These are phyloP conservation scores for Yamadazyma blattariae DNA, from an alignment of 1,139 yeast species.

Conservation along the genomic window DNA sequence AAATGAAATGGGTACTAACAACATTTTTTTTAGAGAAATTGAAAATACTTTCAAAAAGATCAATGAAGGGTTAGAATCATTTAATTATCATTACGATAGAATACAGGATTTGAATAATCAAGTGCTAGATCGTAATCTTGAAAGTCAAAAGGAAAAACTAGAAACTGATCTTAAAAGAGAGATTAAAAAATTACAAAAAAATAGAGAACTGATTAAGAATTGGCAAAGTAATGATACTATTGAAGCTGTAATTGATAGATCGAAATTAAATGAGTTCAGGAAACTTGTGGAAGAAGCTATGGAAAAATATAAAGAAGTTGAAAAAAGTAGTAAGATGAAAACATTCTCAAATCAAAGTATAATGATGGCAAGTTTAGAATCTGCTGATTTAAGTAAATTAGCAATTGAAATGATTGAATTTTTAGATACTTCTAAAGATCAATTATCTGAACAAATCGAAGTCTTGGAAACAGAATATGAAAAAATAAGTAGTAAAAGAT, in stretches of 20 bases:
- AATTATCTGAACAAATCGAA: constrained; percentile 34
- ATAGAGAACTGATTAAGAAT: constrained; percentile 91
- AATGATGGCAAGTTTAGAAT: constrained; percentile 43
- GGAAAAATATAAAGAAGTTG: constrained; percentile 49
- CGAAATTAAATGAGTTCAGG: constrained; percentile 41
- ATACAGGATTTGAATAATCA: constrained; percentile 39
- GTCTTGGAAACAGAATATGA: constrained; percentile 36
- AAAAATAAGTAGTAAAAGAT: constrained; percentile 38
- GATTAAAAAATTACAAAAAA: constrained; percentile 90
- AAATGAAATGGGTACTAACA: no score
- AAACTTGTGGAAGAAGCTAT: constrained; percentile 46
- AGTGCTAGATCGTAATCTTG: constrained; percentile 66
- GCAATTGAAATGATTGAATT: constrained; percentile 33
- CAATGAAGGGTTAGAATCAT: constrained; percentile 86
- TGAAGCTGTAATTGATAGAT: constrained; percentile 40
- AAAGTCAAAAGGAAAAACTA: constrained; percentile 90
- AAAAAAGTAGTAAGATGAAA: constrained; percentile 43
- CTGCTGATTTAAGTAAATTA: constrained; percentile 31
- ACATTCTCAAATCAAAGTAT: constrained; percentile 48
- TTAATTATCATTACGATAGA: constrained; percentile 49
- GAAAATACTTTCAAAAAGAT: constrained; percentile 95
- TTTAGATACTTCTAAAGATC: constrained; percentile 29
- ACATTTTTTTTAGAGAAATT: constrained; percentile 66
- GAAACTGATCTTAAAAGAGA: constrained; percentile 94
- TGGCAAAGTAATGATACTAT: constrained; percentile 61